Evolutionary conservation across 2,329 filamentous ascomycete genomes (phyloP), one percentile per base, ranked within the genome.

Genomic region (Rachicladosporium sp.): DNA sequence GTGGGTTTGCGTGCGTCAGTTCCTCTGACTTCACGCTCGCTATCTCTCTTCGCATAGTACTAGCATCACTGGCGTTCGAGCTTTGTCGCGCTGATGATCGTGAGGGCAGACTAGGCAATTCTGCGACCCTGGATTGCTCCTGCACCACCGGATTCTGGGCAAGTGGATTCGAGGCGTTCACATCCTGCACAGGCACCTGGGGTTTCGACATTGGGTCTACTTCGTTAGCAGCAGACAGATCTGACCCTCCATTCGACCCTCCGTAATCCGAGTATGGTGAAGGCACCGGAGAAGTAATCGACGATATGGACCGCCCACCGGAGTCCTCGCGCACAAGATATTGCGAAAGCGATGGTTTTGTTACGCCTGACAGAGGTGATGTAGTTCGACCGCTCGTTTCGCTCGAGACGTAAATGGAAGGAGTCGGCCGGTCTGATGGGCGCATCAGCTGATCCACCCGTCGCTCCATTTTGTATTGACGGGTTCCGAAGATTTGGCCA

Each of bases 171-270:
- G 21, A 23, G 21, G 21, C 21, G 21, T 4, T 23, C 21, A 23
- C 21, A 23, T 23, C 21, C 21, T 23, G 4, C 21, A 23, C 21
- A 23, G 21, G 21, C 21, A 23, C 21, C 21, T 23, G 21, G 6
- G 15, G 15, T 36, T 23, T 43, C 41, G 6, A 33, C 10, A 40
- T 51, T 15, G 62, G 64, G 43, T 61, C 60, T 44, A 63, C 64
- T 63, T 27, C 21, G 29, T 12, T 34, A 3, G 38, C 27, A 7
- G 36, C 32, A 27, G 45, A 49, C 6, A 21, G 21, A 32, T 50
- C 47, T 6, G 43, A 41, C 12, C 34, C 35, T 30, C 39, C 37
- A 11, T 34, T 15, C 23, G 43, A 45, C 9, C 38, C 41, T 13
- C 40, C 37, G 13, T 48, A 47, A 5, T 48, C 45, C n/a, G 44